Percentiles rank a stretch among this genome's conserved stretches.
These are phyloP conservation scores for Fusarium devonianum DNA, from an alignment of 2,329 filamentous ascomycete species.

Conservation along the genomic window DNA sequence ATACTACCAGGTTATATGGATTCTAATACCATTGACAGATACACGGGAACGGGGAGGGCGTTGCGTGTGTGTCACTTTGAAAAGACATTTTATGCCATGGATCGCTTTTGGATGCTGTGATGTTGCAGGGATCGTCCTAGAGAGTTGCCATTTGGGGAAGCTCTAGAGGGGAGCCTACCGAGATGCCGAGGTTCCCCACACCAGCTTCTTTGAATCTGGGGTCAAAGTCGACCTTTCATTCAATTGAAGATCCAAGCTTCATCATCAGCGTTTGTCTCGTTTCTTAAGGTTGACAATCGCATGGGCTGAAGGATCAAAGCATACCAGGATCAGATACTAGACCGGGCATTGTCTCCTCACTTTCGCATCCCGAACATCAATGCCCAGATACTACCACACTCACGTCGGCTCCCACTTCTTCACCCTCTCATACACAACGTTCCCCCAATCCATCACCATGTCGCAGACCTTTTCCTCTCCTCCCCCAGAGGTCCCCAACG, in stretches of 20 bases:
- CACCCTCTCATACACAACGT: conserved; percentile 18
- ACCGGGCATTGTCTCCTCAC: not conserved
- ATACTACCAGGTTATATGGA: conserved; percentile 5
- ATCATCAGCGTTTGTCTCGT: not conserved
- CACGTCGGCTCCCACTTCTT: conserved; percentile 29
- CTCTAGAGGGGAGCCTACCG: conserved; percentile 25
- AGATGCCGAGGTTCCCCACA: conserved; percentile 45
- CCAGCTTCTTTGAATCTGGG: conserved; percentile 22
- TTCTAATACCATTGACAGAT: conserved; percentile 21
- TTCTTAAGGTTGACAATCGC: not conserved
- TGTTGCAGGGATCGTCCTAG: conserved; percentile 16
- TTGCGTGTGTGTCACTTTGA: too few species aligned
- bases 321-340: not conserved
- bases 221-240: conserved; percentile 9
- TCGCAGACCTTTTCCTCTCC: conserved; percentile 43
- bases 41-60: conserved; percentile 9
- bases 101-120: not conserved
- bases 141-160: conserved; percentile 11
- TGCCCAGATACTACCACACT: conserved; percentile 28
- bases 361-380: too few species aligned
- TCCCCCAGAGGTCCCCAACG: conserved; percentile 53
- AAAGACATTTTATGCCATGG: conserved; percentile 8
- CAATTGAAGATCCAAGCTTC: conserved; percentile 1
- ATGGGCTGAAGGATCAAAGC: not conserved
- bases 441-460: conserved; percentile 32